Conservation (phyloP, 768 basidiomycete species). For the Lentinus brumalis region DNA sequence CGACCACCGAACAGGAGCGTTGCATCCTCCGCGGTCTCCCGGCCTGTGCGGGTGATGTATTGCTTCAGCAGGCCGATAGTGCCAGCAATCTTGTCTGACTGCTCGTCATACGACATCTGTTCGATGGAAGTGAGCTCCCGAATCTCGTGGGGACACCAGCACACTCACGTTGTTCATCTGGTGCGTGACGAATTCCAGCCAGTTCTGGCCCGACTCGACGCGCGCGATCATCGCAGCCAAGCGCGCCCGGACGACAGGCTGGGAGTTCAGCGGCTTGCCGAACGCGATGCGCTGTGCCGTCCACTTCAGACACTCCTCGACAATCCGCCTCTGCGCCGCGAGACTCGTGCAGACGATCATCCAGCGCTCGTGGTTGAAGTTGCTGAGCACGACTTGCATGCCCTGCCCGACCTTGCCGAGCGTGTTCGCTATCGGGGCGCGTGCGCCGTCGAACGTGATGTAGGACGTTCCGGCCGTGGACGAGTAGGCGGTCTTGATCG, state of each 20-base stretch:
- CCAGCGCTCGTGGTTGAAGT: slow-evolving; percentile 92
- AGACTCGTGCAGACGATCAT: slow-evolving; percentile 77
- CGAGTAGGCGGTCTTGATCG: slow-evolving; percentile 93
- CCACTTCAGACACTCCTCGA: slow-evolving; percentile 96
- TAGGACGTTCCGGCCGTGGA: slow-evolving; percentile 88
- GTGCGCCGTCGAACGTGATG: slow-evolving; percentile 76
- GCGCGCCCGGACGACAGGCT: slow-evolving; percentile 88
- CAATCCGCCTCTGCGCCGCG: slow-evolving; percentile 74
- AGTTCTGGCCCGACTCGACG: slow-evolving; percentile 82
- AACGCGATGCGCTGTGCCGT: slow-evolving; percentile 87
- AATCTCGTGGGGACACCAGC: no score
- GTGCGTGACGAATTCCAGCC: slow-evolving; percentile 87
- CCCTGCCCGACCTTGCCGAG: slow-evolving; percentile 88
- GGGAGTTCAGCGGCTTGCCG: slow-evolving; percentile 79
- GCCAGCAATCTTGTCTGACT: slow-evolving; percentile 85
- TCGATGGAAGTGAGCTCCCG: no score
- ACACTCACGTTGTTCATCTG: slow-evolving; percentile 84
- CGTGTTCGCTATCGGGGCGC: slow-evolving; percentile 84
- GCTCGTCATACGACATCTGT: slow-evolving; percentile 85
- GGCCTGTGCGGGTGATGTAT: slow-evolving; percentile 69
- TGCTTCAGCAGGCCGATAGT: slow-evolving; percentile 88
- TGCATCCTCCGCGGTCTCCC: slow-evolving; percentile 74
- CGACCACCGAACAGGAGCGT: slow-evolving; percentile 90
- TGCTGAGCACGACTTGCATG: slow-evolving; percentile 78
- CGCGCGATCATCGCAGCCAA: slow-evolving; percentile 89